Evolutionary conservation across 257 asterid genomes (phyloP).

Genomic region (Solanum dulcamara): DNA sequence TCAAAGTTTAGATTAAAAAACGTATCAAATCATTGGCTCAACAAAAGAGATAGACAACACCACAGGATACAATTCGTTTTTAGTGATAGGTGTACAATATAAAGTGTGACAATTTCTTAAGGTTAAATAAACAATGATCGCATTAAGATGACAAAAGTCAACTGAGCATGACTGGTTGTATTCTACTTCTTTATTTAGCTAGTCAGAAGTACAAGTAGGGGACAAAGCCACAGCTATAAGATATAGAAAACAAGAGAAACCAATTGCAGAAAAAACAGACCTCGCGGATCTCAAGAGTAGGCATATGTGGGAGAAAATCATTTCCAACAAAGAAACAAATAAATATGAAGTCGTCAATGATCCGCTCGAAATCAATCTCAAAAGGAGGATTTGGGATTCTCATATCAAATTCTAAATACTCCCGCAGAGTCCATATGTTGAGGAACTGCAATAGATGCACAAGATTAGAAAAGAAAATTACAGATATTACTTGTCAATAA

Average conservation of each 20-base stretch:
- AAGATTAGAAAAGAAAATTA: background rate
- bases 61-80: background rate
- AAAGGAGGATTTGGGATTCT: conserved; percentile 78
- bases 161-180: background rate
- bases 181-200: background rate
- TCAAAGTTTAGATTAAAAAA: background rate
- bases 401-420: conserved; percentile 88
- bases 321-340: conserved; percentile 97
- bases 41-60: background rate
- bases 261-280: conserved; percentile 25
- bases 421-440: conserved; percentile 92
- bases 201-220: background rate
- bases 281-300: conserved; percentile 99
- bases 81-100: background rate
- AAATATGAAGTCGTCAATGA: conserved; percentile 88
- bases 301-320: conserved; percentile 98
- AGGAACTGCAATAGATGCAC: conserved; percentile 51
- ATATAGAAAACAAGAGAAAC: conserved; percentile 1
- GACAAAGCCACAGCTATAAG: background rate
- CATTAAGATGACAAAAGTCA: background rate
- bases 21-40: background rate
- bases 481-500: background rate
- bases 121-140: background rate
- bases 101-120: background rate
- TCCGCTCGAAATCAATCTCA: conserved; percentile 71